Base-by-base conservation (phyloP, 371 early-diverging fungal species). In the Zopfochytrium polystomum region DNA sequence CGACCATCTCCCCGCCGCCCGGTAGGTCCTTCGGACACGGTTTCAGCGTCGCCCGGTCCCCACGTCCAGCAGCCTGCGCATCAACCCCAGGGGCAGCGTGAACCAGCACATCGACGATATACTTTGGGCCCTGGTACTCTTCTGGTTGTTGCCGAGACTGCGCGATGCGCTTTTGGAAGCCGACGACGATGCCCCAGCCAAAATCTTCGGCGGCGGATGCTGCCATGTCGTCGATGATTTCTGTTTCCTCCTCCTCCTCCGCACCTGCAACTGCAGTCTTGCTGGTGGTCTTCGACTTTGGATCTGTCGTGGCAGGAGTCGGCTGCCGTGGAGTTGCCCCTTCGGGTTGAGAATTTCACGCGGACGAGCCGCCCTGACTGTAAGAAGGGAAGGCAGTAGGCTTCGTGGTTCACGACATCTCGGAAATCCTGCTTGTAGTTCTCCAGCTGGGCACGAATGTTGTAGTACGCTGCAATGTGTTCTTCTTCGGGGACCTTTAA, bases 141-240 rank as follows among this genome's bases (percentile, higher is more conserved):
- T 73, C 66, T 2, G 62, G 46, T 23, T 45, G 29, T 2, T 60
- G 52, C 33, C 67, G 66, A 32, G 35, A 34, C 42, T 52, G 66
- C n/a, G 57, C 55, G 15, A 64, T 51, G 22, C 50, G 42, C 50
- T 74, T 75, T 56, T 76, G 77, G 72, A 79, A 88, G 32, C 79
- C 80, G 26, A 88, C 74, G 9, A 95, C 85, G 45, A 87, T 83
- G 35, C 95, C 95, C 94, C 93, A 95, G n/a, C 95, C 98, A 74
- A 90, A 98, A 58, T 95, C 88, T 70, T 85, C n/a, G n/a, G n/a
- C n/a, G n/a, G n/a, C n/a, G n/a, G n/a, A n/a, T n/a, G n/a, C 72
- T 27, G 66, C 63, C 27, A 64, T 58, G 3, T 29, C 20, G 31
- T 58, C 27, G 11, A 23, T 31, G 7, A 20, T 43, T 7, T 53